A percentile compares a stretch with the other conserved stretches of the same genome.
phyloP scores from a whole-genome alignment of 176 grass and related monocot genomes.

The Ananas comosus region DNA sequence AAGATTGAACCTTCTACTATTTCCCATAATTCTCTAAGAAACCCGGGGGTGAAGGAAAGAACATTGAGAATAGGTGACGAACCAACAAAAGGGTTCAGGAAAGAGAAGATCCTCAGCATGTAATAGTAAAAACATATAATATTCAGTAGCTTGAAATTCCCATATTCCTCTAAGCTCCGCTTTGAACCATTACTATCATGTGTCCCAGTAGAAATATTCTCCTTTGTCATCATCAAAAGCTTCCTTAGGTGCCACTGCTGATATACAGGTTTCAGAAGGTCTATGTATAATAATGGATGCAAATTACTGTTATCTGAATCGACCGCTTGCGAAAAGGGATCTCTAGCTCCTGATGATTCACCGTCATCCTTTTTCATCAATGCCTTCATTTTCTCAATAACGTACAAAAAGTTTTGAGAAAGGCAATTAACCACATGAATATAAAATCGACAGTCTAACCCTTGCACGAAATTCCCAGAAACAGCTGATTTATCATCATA shows the following conservation, averaged over 20 bases:
- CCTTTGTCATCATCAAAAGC: conserved; percentile 49
- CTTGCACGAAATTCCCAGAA: conserved; percentile 53
- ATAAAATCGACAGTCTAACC: conserved; percentile 59
- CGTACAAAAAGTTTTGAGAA: conserved; percentile 51
- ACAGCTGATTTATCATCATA: conserved; percentile 43
- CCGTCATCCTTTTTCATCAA: conserved; percentile 23
- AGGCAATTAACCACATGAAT: conserved; percentile 62
- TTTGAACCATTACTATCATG: conserved; percentile 15
- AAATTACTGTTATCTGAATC: conserved; percentile 23
- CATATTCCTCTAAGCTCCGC: conserved; percentile 8
- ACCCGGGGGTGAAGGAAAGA: conserved; percentile 87
- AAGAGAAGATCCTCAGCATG: conserved; percentile 75
- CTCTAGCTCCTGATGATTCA: conserved; percentile 8
- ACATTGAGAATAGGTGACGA: conserved; percentile 83
- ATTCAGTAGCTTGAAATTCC: conserved; percentile 41
- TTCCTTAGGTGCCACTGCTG: conserved; percentile 97
- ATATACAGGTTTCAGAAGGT: conserved; percentile 87
- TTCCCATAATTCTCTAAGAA: conserved; percentile 81
- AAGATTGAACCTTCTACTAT: conserved; percentile 52
- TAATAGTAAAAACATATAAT: conserved; percentile 79
- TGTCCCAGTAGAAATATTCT: conserved; percentile 18
- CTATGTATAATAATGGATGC: conserved; percentile 45
- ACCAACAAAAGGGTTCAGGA: conserved; percentile 46
- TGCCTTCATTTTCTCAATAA: conserved; percentile 45
- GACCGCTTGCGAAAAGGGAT: conserved; percentile 23